Percentiles rank a stretch among this genome's conserved stretches.
Evolutionary conservation across 1,139 yeast species (phyloP).

Genomic region (Hyphopichia khmerensis): DNA sequence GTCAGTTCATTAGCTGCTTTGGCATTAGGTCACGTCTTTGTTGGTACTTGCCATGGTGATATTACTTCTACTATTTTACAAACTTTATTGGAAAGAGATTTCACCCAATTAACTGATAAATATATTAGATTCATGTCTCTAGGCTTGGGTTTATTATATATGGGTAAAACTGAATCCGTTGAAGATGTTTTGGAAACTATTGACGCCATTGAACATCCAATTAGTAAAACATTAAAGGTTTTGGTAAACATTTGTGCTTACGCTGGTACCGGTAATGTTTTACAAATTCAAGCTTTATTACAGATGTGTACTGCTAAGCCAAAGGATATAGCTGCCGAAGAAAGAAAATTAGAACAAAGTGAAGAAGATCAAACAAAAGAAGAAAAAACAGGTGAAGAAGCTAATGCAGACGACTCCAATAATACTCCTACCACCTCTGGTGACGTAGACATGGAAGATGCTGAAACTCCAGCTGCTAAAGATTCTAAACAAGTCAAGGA

Average conservation of each 20-base stretch:
- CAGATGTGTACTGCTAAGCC: constrained; percentile 79
- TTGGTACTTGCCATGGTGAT: constrained; percentile 95
- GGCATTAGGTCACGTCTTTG: constrained; percentile 91
- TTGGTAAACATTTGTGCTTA: constrained; percentile 91
- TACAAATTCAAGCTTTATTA: constrained; percentile 87
- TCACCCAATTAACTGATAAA: constrained; percentile 72
- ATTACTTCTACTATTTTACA: constrained; percentile 88
- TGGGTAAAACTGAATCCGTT: constrained; percentile 93
- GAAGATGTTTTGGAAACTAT: constrained; percentile 94
- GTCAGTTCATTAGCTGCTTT: constrained; percentile 84
- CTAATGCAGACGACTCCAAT: constrained; percentile 33
- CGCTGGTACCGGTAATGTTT: constrained; percentile 97
- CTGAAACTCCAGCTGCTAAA: constrained; percentile 7
- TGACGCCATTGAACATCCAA: constrained; percentile 94
- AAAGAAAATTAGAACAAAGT: constrained; percentile 34
- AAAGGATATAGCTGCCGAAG: constrained; percentile 31
- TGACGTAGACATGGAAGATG: constrained; percentile 21
- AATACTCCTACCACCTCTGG: constrained; percentile 18
- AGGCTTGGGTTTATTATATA: constrained; percentile 86
- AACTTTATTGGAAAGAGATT: constrained; percentile 83
- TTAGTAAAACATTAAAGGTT: constrained; percentile 84
- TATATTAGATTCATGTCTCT: constrained; percentile 90
- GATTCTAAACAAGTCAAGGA: constrained; percentile 17
- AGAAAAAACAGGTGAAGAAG: constrained; percentile 13
- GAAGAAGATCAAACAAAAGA: constrained; percentile 32